Conservation (phyloP, 352 stramenopile genomes). For the Pythium pyrilobum region DNA sequence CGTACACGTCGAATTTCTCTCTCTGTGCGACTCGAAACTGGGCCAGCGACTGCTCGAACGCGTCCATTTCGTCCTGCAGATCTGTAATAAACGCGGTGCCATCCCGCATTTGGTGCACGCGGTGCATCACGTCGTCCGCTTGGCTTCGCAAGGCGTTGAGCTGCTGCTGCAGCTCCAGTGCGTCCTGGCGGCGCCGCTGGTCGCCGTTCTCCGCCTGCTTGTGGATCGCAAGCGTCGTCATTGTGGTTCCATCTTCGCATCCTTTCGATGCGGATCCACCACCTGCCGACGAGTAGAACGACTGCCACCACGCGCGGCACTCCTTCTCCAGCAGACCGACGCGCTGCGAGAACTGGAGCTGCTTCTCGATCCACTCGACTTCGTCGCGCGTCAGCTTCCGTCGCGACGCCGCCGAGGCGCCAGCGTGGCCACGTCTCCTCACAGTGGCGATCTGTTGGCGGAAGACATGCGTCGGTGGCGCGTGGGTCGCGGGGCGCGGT, state of each 20-base stretch:
- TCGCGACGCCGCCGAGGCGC: not conserved
- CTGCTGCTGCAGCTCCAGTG: slow-evolving; percentile 29
- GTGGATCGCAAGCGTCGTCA: slow-evolving; percentile 27
- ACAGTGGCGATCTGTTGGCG: slow-evolving; percentile 32
- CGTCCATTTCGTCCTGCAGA: slow-evolving; percentile 49
- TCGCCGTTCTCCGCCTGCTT: slow-evolving; percentile 41
- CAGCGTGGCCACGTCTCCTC: slow-evolving; percentile 18
- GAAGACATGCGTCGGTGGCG: not conserved
- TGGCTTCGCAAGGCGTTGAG: slow-evolving; percentile 28
- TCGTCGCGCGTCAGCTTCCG: slow-evolving; percentile 33
- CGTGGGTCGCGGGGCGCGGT: slow-evolving; percentile 5
- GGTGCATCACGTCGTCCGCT: slow-evolving; percentile 25
- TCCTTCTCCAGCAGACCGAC: slow-evolving; percentile 47
- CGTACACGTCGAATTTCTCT: slow-evolving; percentile 35
- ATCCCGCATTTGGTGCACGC: slow-evolving; percentile 45
- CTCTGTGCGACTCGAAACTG: slow-evolving; percentile 33
- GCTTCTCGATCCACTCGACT: slow-evolving; percentile 61
- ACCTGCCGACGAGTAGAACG: slow-evolving; percentile 37
- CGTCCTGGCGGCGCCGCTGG: slow-evolving; percentile 21
- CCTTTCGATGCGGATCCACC: not conserved
- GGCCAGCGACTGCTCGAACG: slow-evolving; percentile 35
- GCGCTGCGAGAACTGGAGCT: slow-evolving; percentile 41
- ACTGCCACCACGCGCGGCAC: slow-evolving; percentile 36
- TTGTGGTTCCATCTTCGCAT: not conserved
- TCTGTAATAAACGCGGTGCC: slow-evolving; percentile 37